Percentiles rank a stretch among this genome's conserved stretches.
Conservation (phyloP, 139 green algal genomes). For the Diplosphaera chodatii region DNA sequence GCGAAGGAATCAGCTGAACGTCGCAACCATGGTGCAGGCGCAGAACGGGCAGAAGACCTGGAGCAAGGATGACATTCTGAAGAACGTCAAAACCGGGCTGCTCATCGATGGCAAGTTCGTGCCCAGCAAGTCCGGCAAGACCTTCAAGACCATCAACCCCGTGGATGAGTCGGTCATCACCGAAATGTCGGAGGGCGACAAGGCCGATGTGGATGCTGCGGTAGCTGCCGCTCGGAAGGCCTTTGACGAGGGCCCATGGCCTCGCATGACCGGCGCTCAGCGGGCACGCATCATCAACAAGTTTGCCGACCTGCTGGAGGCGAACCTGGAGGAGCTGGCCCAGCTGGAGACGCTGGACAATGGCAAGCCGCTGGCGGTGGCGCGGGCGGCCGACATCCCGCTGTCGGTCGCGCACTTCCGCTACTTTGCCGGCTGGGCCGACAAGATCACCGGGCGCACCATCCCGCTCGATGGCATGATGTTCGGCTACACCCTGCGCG, state of each 20-base stretch:
- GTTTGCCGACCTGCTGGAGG: slow-evolving; percentile 58
- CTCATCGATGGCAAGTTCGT: slow-evolving; percentile 62
- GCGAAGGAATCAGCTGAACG: too few species aligned
- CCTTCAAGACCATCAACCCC: not conserved
- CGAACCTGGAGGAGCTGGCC: slow-evolving; percentile 41
- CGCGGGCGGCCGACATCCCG: slow-evolving; percentile 34
- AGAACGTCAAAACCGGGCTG: too few species aligned
- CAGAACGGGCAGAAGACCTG: too few species aligned
- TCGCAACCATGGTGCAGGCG: too few species aligned
- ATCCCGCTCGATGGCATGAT: slow-evolving; percentile 38
- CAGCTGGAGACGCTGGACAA: slow-evolving; percentile 63
- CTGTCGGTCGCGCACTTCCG: slow-evolving; percentile 11
- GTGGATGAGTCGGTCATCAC: slow-evolving; percentile 18
- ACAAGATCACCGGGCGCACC: slow-evolving; percentile 67
- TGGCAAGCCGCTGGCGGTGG: slow-evolving; percentile 46
- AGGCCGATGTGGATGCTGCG: slow-evolving; percentile 56
- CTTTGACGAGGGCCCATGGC: slow-evolving; percentile 64
- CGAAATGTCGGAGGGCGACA: slow-evolving; percentile 49
- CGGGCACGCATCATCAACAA: slow-evolving; percentile 47
- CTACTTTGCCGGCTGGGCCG: slow-evolving; percentile 59
- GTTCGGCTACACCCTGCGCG: slow-evolving; percentile 29
- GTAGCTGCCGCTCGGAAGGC: slow-evolving; percentile 54
- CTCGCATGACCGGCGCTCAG: slow-evolving; percentile 40
- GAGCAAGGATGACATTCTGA: too few species aligned
- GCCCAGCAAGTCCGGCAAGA: slow-evolving; percentile 35